Conservation (phyloP, 2,329 filamentous ascomycete genomes). For the Microascus cirrosus region DNA sequence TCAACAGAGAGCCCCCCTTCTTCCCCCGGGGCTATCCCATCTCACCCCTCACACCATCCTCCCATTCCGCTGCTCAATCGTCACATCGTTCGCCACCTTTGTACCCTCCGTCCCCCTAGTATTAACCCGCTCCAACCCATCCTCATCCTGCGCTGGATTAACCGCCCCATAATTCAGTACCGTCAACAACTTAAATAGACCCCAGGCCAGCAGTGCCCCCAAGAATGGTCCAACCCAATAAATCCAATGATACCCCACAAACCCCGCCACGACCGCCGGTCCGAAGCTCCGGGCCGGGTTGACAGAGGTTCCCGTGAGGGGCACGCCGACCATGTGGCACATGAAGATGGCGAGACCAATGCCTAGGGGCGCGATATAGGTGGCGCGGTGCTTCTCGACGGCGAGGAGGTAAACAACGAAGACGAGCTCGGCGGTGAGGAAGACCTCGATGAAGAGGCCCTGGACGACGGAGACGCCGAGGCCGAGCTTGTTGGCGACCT, state of each 20-base stretch:
- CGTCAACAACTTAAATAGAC: conserved; percentile 38
- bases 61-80: too few species aligned
- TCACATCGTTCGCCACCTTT: too few species aligned
- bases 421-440: conserved; percentile 52
- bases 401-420: conserved; percentile 60
- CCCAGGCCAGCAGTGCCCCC: conserved; percentile 35
- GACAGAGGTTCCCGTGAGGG: conserved; percentile 35
- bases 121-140: conserved; percentile 11
- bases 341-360: conserved; percentile 64
- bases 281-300: conserved; percentile 41
- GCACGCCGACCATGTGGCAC: conserved; percentile 30
- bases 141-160: conserved; percentile 36
- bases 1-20: too few species aligned
- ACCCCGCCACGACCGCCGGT: conserved; percentile 30
- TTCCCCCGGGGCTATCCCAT: too few species aligned
- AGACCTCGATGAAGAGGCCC: conserved; percentile 57
- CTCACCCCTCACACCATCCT: too few species aligned
- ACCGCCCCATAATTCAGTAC: conserved; percentile 37
- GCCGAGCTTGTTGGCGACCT: conserved; percentile 44
- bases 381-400: conserved; percentile 62
- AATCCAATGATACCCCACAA: conserved; percentile 38
- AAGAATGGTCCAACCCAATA: conserved; percentile 43
- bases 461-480: conserved; percentile 38
- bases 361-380: conserved; percentile 58
- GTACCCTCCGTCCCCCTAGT: too few species aligned